Conservation (phyloP, 495 filamentous ascomycete species). For the Pyrenula aspistea region DNA sequence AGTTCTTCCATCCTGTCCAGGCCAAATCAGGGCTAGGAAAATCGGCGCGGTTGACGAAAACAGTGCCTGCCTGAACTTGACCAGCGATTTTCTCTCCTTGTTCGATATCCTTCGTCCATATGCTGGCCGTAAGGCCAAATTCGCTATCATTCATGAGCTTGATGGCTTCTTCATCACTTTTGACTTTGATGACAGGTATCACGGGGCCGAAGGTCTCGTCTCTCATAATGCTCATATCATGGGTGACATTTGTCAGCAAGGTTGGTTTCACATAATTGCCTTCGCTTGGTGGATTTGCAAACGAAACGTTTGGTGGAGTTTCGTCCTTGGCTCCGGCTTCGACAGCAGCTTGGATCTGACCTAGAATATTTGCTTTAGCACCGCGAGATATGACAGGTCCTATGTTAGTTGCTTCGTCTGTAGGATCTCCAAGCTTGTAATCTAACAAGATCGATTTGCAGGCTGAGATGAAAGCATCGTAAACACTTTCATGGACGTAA, state of each 20-base stretch:
- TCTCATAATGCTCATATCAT: constrained; percentile 81
- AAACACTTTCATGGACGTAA: constrained; percentile 76
- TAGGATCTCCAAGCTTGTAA: constrained; percentile 82
- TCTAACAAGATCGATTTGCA: constrained; percentile 70
- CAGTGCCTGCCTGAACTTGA: constrained; percentile 81
- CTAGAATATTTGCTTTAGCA: constrained; percentile 61
- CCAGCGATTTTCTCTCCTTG: constrained; percentile 70
- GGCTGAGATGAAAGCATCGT: constrained; percentile 68
- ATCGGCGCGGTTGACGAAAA: constrained; percentile 92
- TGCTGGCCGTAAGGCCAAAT: constrained; percentile 90
- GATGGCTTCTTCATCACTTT: constrained; percentile 70
- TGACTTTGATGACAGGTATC: constrained; percentile 88
- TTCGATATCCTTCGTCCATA: constrained; percentile 86
- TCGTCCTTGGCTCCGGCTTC: constrained; percentile 68
- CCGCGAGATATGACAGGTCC: constrained; percentile 78
- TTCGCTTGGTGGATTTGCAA: constrained; percentile 49
- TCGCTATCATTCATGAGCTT: constrained; percentile 88
- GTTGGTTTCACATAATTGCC: constrained; percentile 84
- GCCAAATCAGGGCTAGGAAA: constrained; percentile 91
- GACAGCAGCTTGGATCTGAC: constrained; percentile 75
- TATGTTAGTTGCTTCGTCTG: constrained; percentile 64
- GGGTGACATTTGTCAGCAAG: constrained; percentile 68
- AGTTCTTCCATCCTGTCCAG: constrained; percentile 97
- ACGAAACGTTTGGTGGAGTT: constrained; percentile 75
- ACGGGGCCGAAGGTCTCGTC: constrained; percentile 96